A percentile compares a stretch with the other conserved stretches of the same genome.
These are phyloP conservation scores for Schizochytrium sp. DNA, from an alignment of 108 stramenopile species.

Conservation along the genomic window DNA sequence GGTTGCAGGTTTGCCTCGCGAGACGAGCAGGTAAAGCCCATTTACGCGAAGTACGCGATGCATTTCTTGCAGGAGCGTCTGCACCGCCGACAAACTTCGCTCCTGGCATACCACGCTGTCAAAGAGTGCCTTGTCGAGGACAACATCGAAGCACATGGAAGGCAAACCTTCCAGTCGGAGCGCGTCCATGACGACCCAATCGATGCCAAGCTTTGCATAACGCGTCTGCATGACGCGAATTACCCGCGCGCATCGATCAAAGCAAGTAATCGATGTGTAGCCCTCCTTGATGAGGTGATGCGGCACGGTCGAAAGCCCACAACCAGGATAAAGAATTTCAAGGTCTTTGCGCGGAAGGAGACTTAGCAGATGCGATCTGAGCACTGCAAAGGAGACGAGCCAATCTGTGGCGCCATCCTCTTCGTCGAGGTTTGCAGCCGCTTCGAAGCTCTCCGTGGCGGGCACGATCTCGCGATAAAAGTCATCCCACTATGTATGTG, in stretches of 20 bases:
- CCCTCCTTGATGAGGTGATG: background rate
- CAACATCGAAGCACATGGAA: background rate
- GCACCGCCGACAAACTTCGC: background rate
- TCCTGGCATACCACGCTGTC: background rate
- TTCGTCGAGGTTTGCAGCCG: background rate
- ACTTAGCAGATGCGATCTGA: background rate
- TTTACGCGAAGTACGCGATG: background rate
- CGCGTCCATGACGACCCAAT: conserved; percentile 9
- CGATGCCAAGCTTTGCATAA: background rate
- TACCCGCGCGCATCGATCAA: background rate
- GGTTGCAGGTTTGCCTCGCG: background rate
- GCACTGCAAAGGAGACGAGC: background rate
- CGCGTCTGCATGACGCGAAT: background rate
- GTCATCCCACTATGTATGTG: background rate
- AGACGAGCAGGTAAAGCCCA: background rate
- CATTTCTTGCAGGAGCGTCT: background rate
- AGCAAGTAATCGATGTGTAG: background rate
- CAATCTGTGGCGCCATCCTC: background rate
- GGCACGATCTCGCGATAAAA: background rate
- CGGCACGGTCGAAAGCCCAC: background rate
- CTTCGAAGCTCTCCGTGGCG: background rate
- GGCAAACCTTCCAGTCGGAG: background rate
- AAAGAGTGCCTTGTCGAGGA: conserved; percentile 12
- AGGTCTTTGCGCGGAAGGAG: background rate
- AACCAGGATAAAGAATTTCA: background rate